Conservation (phyloP, 306 rosid genomes). For the Cucurbita maxima region DNA sequence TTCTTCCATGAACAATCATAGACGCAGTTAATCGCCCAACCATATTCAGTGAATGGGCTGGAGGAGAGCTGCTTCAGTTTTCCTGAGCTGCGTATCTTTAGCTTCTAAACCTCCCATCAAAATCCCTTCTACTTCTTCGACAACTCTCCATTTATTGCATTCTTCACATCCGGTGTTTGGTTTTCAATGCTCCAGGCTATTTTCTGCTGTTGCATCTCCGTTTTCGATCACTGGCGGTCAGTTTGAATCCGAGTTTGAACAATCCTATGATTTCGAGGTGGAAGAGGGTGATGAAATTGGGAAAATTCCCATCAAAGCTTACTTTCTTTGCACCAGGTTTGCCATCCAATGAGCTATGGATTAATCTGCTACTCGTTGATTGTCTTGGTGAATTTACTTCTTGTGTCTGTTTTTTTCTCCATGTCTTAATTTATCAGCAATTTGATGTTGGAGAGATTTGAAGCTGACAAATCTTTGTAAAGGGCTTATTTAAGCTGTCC, state of each 20-base stretch:
- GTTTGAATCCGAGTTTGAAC: constrained; percentile 26
- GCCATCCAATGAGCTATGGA: background rate
- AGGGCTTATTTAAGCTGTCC: background rate
- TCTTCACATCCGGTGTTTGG: constrained; percentile 4
- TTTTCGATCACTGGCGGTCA: constrained; percentile 15
- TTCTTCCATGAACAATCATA: constrained; percentile 3
- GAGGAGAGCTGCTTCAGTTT: constrained; percentile 54
- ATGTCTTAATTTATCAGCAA: background rate
- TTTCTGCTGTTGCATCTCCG: constrained; percentile 45
- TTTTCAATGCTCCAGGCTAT: constrained; percentile 21
- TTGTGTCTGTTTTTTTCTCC: background rate
- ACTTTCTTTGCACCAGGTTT: constrained; percentile 81
- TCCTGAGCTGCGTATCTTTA: constrained; percentile 22
- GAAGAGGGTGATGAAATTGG: constrained; percentile 23
- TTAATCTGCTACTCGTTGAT: constrained; percentile 1
- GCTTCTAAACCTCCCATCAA: constrained; percentile 16
- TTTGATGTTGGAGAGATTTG: background rate
- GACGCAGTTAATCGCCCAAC: background rate
- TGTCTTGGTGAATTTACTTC: background rate
- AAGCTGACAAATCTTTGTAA: background rate
- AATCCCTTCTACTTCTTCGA: background rate
- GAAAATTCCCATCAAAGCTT: constrained; percentile 71
- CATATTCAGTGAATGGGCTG: constrained; percentile 58
- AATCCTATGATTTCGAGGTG: constrained; percentile 7
- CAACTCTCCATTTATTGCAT: constrained; percentile 5